Conservation (phyloP, 306 rosid species). For the Gillenia trifoliata region DNA sequence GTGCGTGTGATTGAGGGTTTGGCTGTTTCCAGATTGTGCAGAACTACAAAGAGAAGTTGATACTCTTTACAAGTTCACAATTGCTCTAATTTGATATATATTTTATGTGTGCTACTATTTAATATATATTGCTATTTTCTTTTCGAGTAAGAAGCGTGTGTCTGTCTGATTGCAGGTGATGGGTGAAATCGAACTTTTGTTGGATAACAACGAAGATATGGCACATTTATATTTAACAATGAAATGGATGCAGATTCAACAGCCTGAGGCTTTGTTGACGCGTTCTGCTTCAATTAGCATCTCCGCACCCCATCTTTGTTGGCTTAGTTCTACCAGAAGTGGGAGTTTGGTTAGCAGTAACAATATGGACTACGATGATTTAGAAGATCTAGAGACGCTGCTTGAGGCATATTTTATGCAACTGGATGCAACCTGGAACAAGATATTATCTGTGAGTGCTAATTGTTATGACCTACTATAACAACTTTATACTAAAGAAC, state of each 20-base stretch:
- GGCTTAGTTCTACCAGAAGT: conserved; percentile 43
- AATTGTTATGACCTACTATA: background rate
- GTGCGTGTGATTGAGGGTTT: background rate
- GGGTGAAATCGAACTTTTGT: conserved; percentile 86
- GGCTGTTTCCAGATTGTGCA: background rate
- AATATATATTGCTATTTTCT: background rate
- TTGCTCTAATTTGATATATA: background rate
- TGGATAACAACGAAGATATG: conserved; percentile 97
- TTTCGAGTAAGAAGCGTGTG: background rate
- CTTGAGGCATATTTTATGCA: conserved; percentile 98
- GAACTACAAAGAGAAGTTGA: background rate
- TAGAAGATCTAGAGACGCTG: conserved; percentile 95
- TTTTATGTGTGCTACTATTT: background rate
- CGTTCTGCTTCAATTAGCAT: conserved; percentile 43
- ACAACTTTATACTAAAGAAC: too few species aligned
- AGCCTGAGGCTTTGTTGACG: conserved; percentile 53
- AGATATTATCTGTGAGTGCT: conserved; percentile 84
- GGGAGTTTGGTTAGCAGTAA: conserved; percentile 48
- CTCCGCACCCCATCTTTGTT: conserved; percentile 39
- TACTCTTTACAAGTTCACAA: background rate
- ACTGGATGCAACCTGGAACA: conserved; percentile 92
- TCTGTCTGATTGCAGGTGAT: conserved; percentile 53
- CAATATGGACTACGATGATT: conserved; percentile 61
- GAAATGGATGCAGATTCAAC: conserved; percentile 81
- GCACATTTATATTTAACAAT: conserved; percentile 88